phyloP scores from a whole-genome alignment of 2,329 filamentous ascomycete genomes.

The Ceratocystis colombiana region DNA sequence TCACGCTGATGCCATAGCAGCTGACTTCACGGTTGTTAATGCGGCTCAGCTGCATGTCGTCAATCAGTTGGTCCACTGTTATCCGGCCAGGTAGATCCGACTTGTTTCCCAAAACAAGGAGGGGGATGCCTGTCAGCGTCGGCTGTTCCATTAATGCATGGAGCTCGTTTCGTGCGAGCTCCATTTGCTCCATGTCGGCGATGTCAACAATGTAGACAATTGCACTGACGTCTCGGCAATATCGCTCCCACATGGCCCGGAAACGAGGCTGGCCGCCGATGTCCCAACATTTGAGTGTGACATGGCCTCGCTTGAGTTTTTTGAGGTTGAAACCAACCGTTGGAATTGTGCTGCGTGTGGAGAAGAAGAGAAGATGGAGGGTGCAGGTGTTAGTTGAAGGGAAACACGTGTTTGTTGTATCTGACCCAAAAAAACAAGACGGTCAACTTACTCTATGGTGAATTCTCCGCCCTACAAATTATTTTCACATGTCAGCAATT shows the following conservation, averaged over 20 bases:
- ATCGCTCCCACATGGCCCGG: conserved; percentile 98
- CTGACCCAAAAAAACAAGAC: neutral
- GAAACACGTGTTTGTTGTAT: neutral
- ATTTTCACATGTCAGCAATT: conserved; percentile 10
- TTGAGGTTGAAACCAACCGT: conserved; percentile 99
- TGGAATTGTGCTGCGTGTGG: conserved; percentile 68
- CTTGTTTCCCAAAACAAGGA: conserved; percentile 94
- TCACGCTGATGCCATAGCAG: conserved; percentile 97
- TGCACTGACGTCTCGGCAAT: conserved; percentile 92
- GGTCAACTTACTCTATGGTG: conserved; percentile 78
- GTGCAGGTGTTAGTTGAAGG: conserved; percentile 14
- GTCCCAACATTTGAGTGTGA: conserved; percentile 98
- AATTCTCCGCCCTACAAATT: conserved; percentile 78
- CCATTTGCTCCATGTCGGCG: conserved; percentile 69
- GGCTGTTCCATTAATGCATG: conserved; percentile 79
- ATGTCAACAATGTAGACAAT: conserved; percentile 99
- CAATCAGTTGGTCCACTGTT: conserved; percentile 90
- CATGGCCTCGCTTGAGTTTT: conserved; percentile 92
- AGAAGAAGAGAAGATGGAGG: conserved; percentile 29
- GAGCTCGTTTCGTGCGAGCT: conserved; percentile 82
- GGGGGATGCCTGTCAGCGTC: conserved; percentile 75
- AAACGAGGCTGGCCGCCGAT: conserved; percentile 94
- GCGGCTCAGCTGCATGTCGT: conserved; percentile 76
- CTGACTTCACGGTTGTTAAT: conserved; percentile 90
- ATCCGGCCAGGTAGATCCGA: conserved; percentile 87